Base-by-base conservation (phyloP, 2,329 filamentous ascomycete genomes). In the Ophiostoma tasmaniense region DNA sequence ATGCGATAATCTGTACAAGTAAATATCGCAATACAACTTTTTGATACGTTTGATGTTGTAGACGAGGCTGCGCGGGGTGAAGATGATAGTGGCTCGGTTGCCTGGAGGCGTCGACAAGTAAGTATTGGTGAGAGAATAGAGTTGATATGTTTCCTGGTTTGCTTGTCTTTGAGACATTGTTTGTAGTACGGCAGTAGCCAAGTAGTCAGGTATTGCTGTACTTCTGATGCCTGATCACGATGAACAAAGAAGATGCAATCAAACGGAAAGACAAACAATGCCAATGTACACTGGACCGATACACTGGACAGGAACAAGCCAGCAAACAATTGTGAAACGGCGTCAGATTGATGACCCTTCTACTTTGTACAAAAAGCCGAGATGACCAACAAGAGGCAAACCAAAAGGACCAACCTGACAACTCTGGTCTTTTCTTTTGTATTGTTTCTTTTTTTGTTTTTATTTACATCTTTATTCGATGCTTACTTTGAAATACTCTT, bases 401-500 rank as follows among this genome's bases (percentile, higher is more conserved):
- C 20, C 45, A 55, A 55, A 55, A 55, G 22, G 50, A 55, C 50
- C 50, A 55, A 55, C 50, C 50, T 55, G 50, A 55, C 50, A 55
- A 3, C 13, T 39, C 14, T 39, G 13, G 13, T 39, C 37, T 39
- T 39, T 25, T 17, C 50, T 10, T 25, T 52, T 10, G n/a, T 8
- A 22, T 13, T 8, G 3, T 8, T 25, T 22, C 10, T 25, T 52
- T 52, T n/a, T 25, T 25, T 13, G 8, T 25, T 52, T n/a, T 52
- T 25, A 25, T 25, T 22, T 14, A 11, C 13, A 39, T 14, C 13
- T 39, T 11, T 39, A 11, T 11, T 11, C 13, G 8, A 11, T 39
- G n/a, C n/a, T 39, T 11, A 7, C 13, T 39, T 14, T 39, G 8
- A 39, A 3, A 11, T 39, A 11, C 37, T 39, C 13, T 11, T 39